Conservation (phyloP, 768 basidiomycete species). For the Serendipita sp. region DNA sequence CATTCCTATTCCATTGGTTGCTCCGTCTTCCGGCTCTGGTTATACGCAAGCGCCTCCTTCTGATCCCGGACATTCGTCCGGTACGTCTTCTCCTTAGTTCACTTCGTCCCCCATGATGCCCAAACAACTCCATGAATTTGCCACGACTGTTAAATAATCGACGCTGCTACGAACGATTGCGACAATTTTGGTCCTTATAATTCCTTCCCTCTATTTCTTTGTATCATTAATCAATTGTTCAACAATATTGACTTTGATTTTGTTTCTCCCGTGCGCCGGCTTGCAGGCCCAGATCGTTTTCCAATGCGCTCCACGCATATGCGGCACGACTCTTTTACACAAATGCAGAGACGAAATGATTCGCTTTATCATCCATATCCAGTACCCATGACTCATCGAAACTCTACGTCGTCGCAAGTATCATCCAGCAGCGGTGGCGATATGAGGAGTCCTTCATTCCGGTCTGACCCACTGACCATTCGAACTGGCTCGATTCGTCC, state of each 20-base stretch:
- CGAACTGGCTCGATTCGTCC: background rate
- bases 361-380: background rate
- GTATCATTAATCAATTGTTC: slow-evolving; percentile 2
- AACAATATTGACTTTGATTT: background rate
- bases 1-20: background rate
- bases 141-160: background rate
- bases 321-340: background rate
- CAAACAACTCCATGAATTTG: background rate
- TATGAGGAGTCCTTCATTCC: background rate
- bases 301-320: background rate
- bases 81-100: slow-evolving; percentile 5
- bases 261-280: background rate
- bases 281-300: background rate
- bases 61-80: slow-evolving; percentile 4
- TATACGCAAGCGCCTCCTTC: background rate
- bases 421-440: background rate
- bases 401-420: background rate
- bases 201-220: background rate
- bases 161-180: background rate
- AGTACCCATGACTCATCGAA: background rate
- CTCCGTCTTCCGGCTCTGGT: background rate
- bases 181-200: background rate
- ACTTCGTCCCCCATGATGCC: background rate
- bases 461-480: background rate
- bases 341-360: background rate